Conservation (phyloP, 2,329 filamentous ascomycete genomes). For the Parascedosporium putredinis region DNA sequence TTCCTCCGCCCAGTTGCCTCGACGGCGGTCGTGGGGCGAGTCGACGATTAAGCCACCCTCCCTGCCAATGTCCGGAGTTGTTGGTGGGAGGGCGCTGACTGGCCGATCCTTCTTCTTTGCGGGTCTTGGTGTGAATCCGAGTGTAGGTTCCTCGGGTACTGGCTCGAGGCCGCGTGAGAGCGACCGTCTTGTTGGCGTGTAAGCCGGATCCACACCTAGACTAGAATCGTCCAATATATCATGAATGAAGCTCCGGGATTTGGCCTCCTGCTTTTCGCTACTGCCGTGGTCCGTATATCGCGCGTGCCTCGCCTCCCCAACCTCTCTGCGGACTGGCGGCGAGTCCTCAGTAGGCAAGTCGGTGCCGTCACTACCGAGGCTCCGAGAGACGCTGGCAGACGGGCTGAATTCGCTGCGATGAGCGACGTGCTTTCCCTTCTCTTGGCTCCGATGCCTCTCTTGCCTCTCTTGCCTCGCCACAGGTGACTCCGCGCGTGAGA, state of each 20-base stretch:
- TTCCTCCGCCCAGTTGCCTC: conserved; percentile 22
- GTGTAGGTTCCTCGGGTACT: conserved; percentile 34
- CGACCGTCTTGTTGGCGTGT: neutral
- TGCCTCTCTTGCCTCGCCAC: neutral
- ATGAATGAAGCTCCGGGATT: neutral
- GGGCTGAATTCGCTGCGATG: neutral
- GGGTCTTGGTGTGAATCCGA: conserved; percentile 28
- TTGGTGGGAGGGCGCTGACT: conserved; percentile 8
- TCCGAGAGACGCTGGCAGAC: neutral
- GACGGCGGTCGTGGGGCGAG: conserved; percentile 30
- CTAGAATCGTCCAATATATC: conserved; percentile 1
- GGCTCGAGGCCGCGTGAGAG: conserved; percentile 33
- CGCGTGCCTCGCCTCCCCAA: conserved; percentile 1
- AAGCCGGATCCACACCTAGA: neutral
- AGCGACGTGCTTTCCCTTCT: neutral
- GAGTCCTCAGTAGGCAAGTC: conserved; percentile 27
- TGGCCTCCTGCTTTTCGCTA: neutral
- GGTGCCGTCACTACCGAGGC: conserved; percentile 6
- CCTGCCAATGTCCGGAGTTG: conserved; percentile 28
- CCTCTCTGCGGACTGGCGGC: conserved; percentile 22
- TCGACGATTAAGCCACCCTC: conserved; percentile 39
- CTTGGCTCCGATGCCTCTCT: too few species aligned
- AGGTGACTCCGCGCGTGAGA: too few species aligned
- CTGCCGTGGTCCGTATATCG: neutral
- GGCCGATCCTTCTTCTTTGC: conserved; percentile 30